Evolutionary conservation across 768 basidiomycete species (phyloP), one percentile per base, ranked within the genome.

Genomic region (Calocybe gangraenosa): DNA sequence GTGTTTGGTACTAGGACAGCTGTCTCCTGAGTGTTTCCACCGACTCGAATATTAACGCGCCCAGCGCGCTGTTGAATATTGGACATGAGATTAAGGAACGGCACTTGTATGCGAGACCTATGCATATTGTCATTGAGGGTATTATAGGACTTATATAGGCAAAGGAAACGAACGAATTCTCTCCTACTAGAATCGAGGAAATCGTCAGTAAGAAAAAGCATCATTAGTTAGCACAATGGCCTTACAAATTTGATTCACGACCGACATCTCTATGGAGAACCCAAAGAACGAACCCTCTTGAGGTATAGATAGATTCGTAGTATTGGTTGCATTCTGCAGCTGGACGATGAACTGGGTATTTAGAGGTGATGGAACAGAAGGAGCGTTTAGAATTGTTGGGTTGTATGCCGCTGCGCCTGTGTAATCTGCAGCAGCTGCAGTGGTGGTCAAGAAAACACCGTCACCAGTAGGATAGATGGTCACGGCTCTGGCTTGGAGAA

Each of bases 1-100:
- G 62, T 91, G 91, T 34, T 88, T 88, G n/a, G 88, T 87, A 0
- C 91, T 68, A 42, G 88, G 78, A 18, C 76, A n/a, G n/a, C n/a
- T n/a, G n/a, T n/a, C n/a, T n/a, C n/a, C n/a, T n/a, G n/a, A n/a
- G n/a, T n/a, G n/a, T n/a, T n/a, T n/a, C n/a, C n/a, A n/a, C n/a
- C n/a, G n/a, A n/a, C n/a, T n/a, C n/a, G n/a, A n/a, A n/a, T n/a
- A n/a, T n/a, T n/a, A n/a, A n/a, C n/a, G n/a, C n/a, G n/a, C n/a
- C n/a, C n/a, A n/a, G n/a, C n/a, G 17, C 89, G 74, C 51, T 78
- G 69, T 42, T 69, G 71, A n/a, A 92, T 66, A 54, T 87, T 84
- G 2, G 77, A 72, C 73, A 92, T 78, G 21, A 90, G 69, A 57
- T 92, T 91, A 15, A 90, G 73, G 67, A 90, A 88, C 0, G 81